Evolutionary conservation across 441 rosid genomes (phyloP), one percentile per base, ranked within the genome.

Genomic region (Arabidopsis lyrata): DNA sequence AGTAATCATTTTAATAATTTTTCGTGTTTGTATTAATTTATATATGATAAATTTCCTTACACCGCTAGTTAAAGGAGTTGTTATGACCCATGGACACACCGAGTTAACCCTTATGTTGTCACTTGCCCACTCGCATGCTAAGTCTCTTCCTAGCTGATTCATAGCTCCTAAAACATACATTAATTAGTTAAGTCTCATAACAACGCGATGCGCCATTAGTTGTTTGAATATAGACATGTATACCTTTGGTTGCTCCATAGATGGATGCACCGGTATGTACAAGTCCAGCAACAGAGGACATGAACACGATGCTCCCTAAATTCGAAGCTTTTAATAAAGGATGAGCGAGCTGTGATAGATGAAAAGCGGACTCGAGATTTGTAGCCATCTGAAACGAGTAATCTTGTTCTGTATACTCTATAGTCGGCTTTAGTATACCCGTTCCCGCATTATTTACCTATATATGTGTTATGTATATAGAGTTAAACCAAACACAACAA

Each of bases 111-210:
- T 54, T 6, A 54, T 29, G 36, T 27, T 54, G 36, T 54, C 58
- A n/a, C 58, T 54, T 54, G 58, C 58, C 58, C 58, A 54, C 35
- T 54, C 58, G 36, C 58, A 29, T 7, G 58, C 58, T 54, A 54
- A 29, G 36, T 24, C 14, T 54, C 36, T 54, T 27, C 16, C 58
- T 8, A 54, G 5, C 18, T 54, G 58, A 54, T 54, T 54, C 16
- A 54, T 54, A 6, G 58, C 58, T 27, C 58, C 36, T 49, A 15
- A 5, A n/a, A 44, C 5, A 14, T 42, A 11, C 12, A 39, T 3
- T 1, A 5, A 39, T 39, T 11, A 3, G 15, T 41, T 41, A 45
- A 15, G 49, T 7, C 20, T 45, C 8, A 45, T 29, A 29, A 29
- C 31, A 29, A 0, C 5, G 31, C 31, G 5, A 29, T 0, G 31